phyloP scores from a whole-genome alignment of 2,329 filamentous ascomycete genomes.

The Fusarium sp. region DNA sequence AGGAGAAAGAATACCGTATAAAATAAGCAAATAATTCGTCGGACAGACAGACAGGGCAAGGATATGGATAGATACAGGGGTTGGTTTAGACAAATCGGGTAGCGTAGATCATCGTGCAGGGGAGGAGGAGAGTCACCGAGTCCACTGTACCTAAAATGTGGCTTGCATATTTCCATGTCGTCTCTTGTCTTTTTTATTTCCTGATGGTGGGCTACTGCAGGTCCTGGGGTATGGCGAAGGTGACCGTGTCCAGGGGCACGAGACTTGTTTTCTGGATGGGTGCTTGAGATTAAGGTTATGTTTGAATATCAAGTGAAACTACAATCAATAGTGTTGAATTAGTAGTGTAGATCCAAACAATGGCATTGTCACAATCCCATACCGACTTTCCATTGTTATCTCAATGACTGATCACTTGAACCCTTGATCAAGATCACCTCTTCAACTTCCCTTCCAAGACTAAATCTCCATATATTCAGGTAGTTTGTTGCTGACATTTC shows the following conservation, averaged over 20 bases:
- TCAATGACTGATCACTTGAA: not conserved
- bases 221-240: slow-evolving; percentile 19
- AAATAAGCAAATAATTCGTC: not conserved
- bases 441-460: not conserved
- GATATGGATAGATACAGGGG: not conserved
- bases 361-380: not conserved
- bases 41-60: not conserved
- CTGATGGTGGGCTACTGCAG: slow-evolving; percentile 34
- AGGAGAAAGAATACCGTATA: not conserved
- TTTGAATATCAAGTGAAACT: not conserved
- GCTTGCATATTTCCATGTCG: slow-evolving; percentile 10
- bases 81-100: slow-evolving; percentile 5
- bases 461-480: not conserved
- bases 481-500: not conserved
- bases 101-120: slow-evolving; percentile 1
- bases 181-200: not conserved
- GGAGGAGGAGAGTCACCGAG: not conserved
- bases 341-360: not conserved
- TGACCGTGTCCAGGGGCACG: not conserved
- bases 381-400: not conserved
- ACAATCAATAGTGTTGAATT: not conserved
- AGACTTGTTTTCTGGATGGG: not conserved
- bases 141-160: not conserved
- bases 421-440: not conserved
- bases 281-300: not conserved